A percentile compares a stretch with the other conserved stretches of the same genome.
These are phyloP conservation scores for Cladosporium sp. DNA, from an alignment of 2,329 filamentous ascomycete genomes.

Conservation along the genomic window DNA sequence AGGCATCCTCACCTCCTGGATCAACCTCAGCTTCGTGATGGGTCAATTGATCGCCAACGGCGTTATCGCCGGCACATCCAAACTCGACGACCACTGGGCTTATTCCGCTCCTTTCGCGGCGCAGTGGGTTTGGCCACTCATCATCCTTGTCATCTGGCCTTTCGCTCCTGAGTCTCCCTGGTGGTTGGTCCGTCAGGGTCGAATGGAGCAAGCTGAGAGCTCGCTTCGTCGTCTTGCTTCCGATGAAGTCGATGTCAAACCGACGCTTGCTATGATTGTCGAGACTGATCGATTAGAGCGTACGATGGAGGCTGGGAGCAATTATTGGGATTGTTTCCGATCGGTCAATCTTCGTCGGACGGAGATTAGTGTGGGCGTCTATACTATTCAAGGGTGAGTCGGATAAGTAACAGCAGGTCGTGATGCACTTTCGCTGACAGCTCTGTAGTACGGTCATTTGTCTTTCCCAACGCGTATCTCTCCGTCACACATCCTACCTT, in stretches of 20 bases:
- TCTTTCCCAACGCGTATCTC: neutral
- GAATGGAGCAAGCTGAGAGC: constrained; percentile 32
- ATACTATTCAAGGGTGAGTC: constrained; percentile 33
- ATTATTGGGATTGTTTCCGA: constrained; percentile 39
- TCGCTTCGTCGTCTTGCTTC: constrained; percentile 35
- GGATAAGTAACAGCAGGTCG: neutral
- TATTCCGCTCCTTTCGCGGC: constrained; percentile 43
- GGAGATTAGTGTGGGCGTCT: constrained; percentile 41
- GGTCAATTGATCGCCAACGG: constrained; percentile 54
- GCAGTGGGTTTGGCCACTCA: constrained; percentile 40
- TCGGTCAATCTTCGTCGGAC: constrained; percentile 40
- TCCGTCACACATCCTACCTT: neutral
- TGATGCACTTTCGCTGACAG: neutral
- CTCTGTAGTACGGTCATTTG: too few species aligned
- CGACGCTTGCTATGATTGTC: constrained; percentile 38
- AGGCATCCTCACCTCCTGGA: constrained; percentile 55
- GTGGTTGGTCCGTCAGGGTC: constrained; percentile 35
- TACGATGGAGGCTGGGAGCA: constrained; percentile 37
- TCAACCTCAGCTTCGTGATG: constrained; percentile 61
- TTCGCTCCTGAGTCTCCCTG: constrained; percentile 38
- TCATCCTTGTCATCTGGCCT: constrained; percentile 35
- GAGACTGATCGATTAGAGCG: constrained; percentile 35
- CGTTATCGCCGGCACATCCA: constrained; percentile 33
- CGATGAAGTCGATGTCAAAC: constrained; percentile 36
- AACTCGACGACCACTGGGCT: constrained; percentile 36